Evolutionary conservation across 345 rosid genomes (phyloP), one percentile per base, ranked within the genome.

Genomic region (Eucalyptus erythrocorys): DNA sequence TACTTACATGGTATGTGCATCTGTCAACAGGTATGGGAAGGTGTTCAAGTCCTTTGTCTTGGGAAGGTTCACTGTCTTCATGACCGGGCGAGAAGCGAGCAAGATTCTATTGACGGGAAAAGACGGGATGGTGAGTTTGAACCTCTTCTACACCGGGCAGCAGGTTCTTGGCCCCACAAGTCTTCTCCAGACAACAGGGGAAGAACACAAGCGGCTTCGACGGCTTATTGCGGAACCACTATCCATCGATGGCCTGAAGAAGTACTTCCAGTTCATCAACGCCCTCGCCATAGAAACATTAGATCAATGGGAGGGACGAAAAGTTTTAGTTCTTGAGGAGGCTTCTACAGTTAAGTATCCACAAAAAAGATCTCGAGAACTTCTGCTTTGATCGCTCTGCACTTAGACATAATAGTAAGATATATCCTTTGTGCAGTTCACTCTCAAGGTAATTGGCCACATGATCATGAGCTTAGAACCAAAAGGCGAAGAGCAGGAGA

Each of bases 401-500:
- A 21, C 30, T 10, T 40, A 13, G 24, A 50, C 49, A 37, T 86
- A 79, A 86, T 45, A 4, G 86, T 15, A 14, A 61, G 43, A 86
- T 89, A 57, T 86, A 27, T 49, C 4, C 13, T 45, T 85, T 34
- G 76, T 92, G 93, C 94, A 94, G 97, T 94, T 93, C 91, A 94
- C 96, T 81, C 93, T 95, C 32, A 94, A 95, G 88, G 95, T 94
- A 49, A 94, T 94, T 30, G 96, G 97, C 57, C 93, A 94, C 93
- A 94, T 95, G 95, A 94, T 94, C 89, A 94, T 94, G 96, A 94
- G 95, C 94, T 90, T 95, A 49, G 97, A 95, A 89, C 95, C 96
- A 5, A 53, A 87, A 0, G 94, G 95, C 14, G 92, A 94, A 85
- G 95, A 94, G 93, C 96, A 93, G 88, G 95, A 94, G 76, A 93